A percentile compares a stretch with the other conserved stretches of the same genome.
phyloP scores from a whole-genome alignment of 2,329 filamentous ascomycete species.

The Coniochaeta sp. region DNA sequence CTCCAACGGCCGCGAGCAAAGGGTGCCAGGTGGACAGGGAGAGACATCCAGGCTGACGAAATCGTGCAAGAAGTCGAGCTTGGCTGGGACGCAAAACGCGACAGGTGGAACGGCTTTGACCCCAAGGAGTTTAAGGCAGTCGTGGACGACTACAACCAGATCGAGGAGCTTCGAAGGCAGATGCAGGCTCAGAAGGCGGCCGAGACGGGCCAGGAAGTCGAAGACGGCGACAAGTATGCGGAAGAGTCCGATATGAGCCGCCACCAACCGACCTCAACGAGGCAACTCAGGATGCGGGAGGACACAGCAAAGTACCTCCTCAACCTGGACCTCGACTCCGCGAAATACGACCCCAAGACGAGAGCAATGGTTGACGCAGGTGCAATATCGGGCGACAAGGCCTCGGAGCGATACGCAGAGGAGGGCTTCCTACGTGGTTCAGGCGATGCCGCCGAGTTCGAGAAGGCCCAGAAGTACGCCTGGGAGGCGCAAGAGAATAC shows the following conservation, averaged over 20 bases:
- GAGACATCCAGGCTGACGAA: slow-evolving; percentile 90
- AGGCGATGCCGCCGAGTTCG: slow-evolving; percentile 89
- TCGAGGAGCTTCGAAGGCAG: slow-evolving; percentile 66
- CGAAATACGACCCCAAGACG: slow-evolving; percentile 96
- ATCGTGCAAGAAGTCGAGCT: slow-evolving; percentile 76
- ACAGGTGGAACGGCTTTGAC: slow-evolving; percentile 98
- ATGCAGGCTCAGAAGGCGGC: slow-evolving; percentile 41
- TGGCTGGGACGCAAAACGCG: slow-evolving; percentile 95
- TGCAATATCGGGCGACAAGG: slow-evolving; percentile 65
- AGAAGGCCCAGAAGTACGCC: slow-evolving; percentile 79
- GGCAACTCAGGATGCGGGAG: slow-evolving; percentile 86
- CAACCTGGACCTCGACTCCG: slow-evolving; percentile 91
- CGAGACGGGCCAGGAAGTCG: slow-evolving; percentile 40
- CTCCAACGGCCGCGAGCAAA: slow-evolving; percentile 80
- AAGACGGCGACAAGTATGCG: slow-evolving; percentile 70
- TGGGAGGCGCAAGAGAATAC: slow-evolving; percentile 90
- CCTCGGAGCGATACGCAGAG: slow-evolving; percentile 78
- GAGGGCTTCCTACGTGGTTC: slow-evolving; percentile 86
- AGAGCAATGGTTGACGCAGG: slow-evolving; percentile 83
- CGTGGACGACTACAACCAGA: slow-evolving; percentile 81
- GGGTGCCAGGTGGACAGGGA: slow-evolving; percentile 87
- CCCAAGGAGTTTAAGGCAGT: slow-evolving; percentile 76
- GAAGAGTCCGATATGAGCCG: slow-evolving; percentile 96
- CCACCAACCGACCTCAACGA: slow-evolving; percentile 82
- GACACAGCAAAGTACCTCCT: slow-evolving; percentile 96